Conservation (phyloP, 345 rosid species). For the Pugionium dolabratum region DNA sequence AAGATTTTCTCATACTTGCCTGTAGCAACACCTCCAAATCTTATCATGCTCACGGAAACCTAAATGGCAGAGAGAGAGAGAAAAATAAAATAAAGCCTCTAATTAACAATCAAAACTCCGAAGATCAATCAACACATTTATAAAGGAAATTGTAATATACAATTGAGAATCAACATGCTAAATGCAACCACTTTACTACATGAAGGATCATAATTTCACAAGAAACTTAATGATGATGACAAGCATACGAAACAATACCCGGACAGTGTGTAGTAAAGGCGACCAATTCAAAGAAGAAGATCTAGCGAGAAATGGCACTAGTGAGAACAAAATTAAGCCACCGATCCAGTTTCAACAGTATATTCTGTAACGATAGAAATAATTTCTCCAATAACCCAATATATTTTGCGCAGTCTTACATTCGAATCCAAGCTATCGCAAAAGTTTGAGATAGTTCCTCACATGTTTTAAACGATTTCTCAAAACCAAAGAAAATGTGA, state of each 20-base stretch:
- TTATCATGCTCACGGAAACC: constrained; percentile 34
- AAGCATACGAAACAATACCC: too few species aligned
- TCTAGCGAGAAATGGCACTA: background rate
- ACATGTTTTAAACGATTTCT: too few species aligned
- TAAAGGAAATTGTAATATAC: background rate
- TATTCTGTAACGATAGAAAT: background rate
- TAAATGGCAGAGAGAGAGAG: constrained; percentile 13
- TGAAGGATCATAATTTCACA: constrained; percentile 1
- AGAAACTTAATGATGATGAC: background rate
- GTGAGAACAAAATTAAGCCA: background rate
- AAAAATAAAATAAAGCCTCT: background rate
- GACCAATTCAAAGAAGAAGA: background rate
- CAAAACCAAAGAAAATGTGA: too few species aligned
- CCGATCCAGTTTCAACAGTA: background rate
- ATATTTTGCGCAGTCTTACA: too few species aligned
- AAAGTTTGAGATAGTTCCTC: too few species aligned
- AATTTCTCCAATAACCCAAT: too few species aligned
- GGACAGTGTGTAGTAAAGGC: too few species aligned
- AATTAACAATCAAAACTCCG: background rate
- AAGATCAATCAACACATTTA: background rate
- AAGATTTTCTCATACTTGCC: constrained; percentile 42
- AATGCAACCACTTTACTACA: background rate
- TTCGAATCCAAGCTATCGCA: too few species aligned
- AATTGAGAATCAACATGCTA: background rate
- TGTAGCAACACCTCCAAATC: constrained; percentile 33